Base-by-base conservation (phyloP, 2,329 filamentous ascomycete species). In the Fusarium humuli region DNA sequence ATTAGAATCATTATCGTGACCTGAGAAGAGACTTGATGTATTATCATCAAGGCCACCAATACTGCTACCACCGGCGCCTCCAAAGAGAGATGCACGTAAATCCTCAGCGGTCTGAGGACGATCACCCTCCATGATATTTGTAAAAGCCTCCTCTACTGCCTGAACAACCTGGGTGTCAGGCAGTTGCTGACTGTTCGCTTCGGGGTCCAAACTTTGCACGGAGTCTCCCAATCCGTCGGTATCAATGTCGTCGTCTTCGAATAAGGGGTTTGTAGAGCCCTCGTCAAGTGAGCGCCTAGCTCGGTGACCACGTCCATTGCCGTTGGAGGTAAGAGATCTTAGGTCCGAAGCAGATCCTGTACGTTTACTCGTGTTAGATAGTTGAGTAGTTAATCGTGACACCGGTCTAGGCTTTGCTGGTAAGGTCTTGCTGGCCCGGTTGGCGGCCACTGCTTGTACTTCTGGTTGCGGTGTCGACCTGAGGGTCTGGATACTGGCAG, bases 71-170 rank as follows among this genome's bases (percentile, higher is more conserved):
- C 78, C 75, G 6, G 60, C 68, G 2, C 65, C 72, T 2, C 76
- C 77, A 77, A 94, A 93, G 1, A 94, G 79, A 0, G 91, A 93
- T 18, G 87, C 87, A 42, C 89, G 83, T 18, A 91, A 79, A 69
- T 91, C 90, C 71, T 91, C 89, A 2, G 88, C 85, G 22, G 88
- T 88, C 52, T 92, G 82, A 16, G 86, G 86, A 34, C 85, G 89
- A 49, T 92, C 88, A 70, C 94, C 90, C 71, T 94, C 94, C 84
- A 99, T 92, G 67, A 99, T 99, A 69, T 94, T 92, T 70, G 92
- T 97, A 50, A 99, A 84, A 18, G 94, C 96, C 70, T 92, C 90
- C 78, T 98, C 94, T 87, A 99, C 95, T 6, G 94, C 95, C 80
- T 97, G 90, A 8, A 99, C 94, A 29, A 98, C 91, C 64, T 91